Evolutionary conservation across 2,329 filamentous ascomycete genomes (phyloP), one percentile per base, ranked within the genome.

Genomic region (Fonsecaea monophora): DNA sequence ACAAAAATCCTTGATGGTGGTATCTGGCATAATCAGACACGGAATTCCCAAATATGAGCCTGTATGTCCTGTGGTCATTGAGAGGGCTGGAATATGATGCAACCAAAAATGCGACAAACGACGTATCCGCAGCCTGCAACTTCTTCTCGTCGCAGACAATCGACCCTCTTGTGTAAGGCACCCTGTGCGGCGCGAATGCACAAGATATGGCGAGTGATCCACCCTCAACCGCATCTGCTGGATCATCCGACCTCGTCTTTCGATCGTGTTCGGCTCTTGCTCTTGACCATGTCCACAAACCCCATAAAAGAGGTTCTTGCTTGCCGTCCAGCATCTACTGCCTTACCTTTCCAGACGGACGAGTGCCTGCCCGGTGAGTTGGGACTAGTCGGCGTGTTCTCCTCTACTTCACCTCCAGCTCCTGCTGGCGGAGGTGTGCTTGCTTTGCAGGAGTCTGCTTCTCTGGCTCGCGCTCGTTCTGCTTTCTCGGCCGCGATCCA

Each of bases 401-500:
- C 62, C 64, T 68, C 68, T 66, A 60, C 66, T 30, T 66, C 63
- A n/a, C 30, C 34, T 25, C 25, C 53, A n/a, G 61, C 53, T n/a
- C 35, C 53, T 2, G 58, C 48, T 25, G 65, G 37, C 37, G 53
- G 56, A 45, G 64, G 12, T 6, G 60, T 60, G 32, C 61, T 32
- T 25, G 66, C 38, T 60, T 65, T 62, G 15, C 68, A 61, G 35
- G 59, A 45, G 50, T 63, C 64, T 60, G 67, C 65, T 58, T 69
- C 61, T 59, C 56, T 67, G 15, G 59, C 50, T 50, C 67, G 68
- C 9, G 68, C 62, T 37, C 61, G 64, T 57, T 69, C 65, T 50
- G 64, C 62, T 53, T 68, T 72, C 56, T 69, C 67, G 48, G 66
- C 64, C 61, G 75, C 76, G 67, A 75, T 79, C 71, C 77, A 75